phyloP scores from a whole-genome alignment of 257 asterid genomes.

The Salvia hispanica region DNA sequence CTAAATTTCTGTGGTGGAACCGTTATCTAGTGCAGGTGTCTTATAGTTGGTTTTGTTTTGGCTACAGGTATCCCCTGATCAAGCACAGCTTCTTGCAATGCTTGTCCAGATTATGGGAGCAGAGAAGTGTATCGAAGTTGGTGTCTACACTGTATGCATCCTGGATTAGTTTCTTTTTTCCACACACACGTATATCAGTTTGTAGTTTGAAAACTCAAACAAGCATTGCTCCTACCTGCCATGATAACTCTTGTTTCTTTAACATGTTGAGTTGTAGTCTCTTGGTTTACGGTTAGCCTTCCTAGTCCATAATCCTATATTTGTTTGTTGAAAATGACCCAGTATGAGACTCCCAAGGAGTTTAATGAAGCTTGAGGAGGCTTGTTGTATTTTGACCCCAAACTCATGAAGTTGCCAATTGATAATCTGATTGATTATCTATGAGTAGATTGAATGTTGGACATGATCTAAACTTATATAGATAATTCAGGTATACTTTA shows the following conservation, averaged over 20 bases:
- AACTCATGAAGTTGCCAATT: no score
- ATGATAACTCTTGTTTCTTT: no score
- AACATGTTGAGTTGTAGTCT: background rate
- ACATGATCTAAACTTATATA: background rate
- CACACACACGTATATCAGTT: background rate
- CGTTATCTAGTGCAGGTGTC: slow-evolving; percentile 8
- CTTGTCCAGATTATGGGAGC: slow-evolving; percentile 86
- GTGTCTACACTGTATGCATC: slow-evolving; percentile 73
- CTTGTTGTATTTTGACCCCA: no score
- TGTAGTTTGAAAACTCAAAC: background rate
- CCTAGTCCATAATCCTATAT: no score
- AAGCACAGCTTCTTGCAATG: slow-evolving; percentile 94
- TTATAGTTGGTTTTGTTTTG: background rate
- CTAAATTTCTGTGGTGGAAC: background rate
- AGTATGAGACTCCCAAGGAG: no score
- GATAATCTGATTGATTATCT: background rate
- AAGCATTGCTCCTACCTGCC: slow-evolving; percentile 9
- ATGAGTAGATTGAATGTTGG: background rate
- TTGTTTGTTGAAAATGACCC: no score
- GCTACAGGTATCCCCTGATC: slow-evolving; percentile 87
- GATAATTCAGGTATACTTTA: background rate
- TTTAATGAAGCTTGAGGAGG: no score
- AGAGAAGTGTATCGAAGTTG: slow-evolving; percentile 90
- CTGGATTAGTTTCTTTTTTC: slow-evolving; percentile 5
- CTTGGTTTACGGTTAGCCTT: background rate